Evolutionary conservation across 495 filamentous ascomycete species (phyloP).

Genomic region (Darksidea phi): DNA sequence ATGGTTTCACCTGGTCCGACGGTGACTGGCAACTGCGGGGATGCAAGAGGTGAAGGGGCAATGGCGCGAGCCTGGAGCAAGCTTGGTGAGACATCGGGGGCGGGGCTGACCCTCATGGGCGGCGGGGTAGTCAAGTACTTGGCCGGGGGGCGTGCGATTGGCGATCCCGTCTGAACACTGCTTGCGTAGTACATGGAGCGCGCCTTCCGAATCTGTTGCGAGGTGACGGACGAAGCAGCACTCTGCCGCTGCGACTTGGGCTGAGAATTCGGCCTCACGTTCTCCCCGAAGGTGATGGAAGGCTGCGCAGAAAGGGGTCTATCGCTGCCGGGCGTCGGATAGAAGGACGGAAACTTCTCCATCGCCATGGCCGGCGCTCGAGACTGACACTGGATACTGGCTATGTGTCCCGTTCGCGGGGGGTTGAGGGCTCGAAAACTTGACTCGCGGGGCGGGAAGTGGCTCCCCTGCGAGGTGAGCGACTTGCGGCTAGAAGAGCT

Average conservation of each 20-base stretch:
- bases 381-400: slow-evolving; percentile 2
- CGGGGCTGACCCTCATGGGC: slow-evolving; percentile 4
- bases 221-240: slow-evolving; percentile 8
- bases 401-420: slow-evolving; percentile 8
- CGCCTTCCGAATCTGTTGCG: slow-evolving; percentile 33
- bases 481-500: slow-evolving; percentile 34
- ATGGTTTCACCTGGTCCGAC: slow-evolving; percentile 19
- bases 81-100: slow-evolving; percentile 9
- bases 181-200: slow-evolving; percentile 37
- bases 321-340: slow-evolving; percentile 6
- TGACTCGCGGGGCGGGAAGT: slow-evolving; percentile 31
- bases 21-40: slow-evolving; percentile 16
- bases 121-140: slow-evolving; percentile 31
- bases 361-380: not conserved
- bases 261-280: slow-evolving; percentile 29
- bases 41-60: slow-evolving; percentile 8
- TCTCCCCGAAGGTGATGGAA: slow-evolving; percentile 23
- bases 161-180: slow-evolving; percentile 33
- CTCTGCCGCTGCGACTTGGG: slow-evolving; percentile 15
- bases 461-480: slow-evolving; percentile 29
- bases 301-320: not conserved
- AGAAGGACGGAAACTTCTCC: slow-evolving; percentile 20
- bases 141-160: slow-evolving; percentile 24
- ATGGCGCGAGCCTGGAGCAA: not conserved
- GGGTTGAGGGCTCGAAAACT: slow-evolving; percentile 21